phyloP scores from a whole-genome alignment of 768 basidiomycete genomes.

The Lentinus tigrinus region DNA sequence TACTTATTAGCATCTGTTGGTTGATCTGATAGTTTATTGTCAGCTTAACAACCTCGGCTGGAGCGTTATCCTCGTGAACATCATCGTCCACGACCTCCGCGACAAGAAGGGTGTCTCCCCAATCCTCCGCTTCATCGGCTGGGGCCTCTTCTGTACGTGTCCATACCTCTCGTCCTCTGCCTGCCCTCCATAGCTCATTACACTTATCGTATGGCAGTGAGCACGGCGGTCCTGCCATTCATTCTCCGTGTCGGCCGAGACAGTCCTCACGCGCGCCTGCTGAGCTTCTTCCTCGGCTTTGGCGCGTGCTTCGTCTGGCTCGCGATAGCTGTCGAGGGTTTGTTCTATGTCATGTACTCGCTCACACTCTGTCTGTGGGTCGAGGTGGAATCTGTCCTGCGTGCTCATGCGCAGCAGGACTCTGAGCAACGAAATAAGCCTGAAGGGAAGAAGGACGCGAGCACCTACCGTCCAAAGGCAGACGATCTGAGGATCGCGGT shows the following conservation, averaged over 20 bases:
- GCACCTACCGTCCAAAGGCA: conserved; percentile 24
- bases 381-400: conserved; percentile 49
- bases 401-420: neutral
- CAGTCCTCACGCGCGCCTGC: conserved; percentile 48
- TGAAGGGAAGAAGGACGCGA: neutral
- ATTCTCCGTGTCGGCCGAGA: conserved; percentile 26
- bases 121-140: conserved; percentile 59
- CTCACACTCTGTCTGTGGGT: conserved; percentile 67
- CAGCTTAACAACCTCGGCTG: conserved; percentile 18
- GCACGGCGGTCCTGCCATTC: conserved; percentile 54
- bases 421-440: neutral
- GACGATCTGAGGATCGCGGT: conserved; percentile 74
- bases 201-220: conserved; percentile 37
- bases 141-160: conserved; percentile 61
- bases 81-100: conserved; percentile 58
- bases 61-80: conserved; percentile 52
- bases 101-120: conserved; percentile 65
- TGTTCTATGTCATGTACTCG: conserved; percentile 76
- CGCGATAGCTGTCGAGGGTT: conserved; percentile 78
- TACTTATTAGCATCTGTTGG: neutral
- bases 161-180: neutral
- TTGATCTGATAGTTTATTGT: conserved; percentile 7
- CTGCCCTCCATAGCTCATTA: neutral
- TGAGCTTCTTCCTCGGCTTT: conserved; percentile 69
- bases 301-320: conserved; percentile 75